phyloP scores from a whole-genome alignment of 305 asterid genomes.

The Coffea humblotiana region DNA sequence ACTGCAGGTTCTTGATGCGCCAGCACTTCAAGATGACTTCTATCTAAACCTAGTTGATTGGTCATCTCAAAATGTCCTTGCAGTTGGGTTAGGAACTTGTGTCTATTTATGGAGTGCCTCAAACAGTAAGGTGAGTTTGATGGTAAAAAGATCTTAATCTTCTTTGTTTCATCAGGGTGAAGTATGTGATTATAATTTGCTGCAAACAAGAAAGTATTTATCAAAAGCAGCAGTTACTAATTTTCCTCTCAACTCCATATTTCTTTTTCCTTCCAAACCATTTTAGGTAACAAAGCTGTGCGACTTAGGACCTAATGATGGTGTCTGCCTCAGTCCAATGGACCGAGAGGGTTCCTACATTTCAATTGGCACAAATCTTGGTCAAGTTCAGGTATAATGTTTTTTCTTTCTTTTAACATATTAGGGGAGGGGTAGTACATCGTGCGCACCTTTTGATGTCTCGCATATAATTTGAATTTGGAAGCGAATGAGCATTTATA shows the following conservation, averaged over 20 bases:
- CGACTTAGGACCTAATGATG: constrained; percentile 87
- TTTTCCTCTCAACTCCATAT: not conserved
- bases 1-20: constrained; percentile 94
- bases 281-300: constrained; percentile 89
- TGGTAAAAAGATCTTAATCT: not conserved
- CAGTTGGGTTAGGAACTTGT: constrained; percentile 95
- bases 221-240: not conserved
- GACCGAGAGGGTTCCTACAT: constrained; percentile 97
- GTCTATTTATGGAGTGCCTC: constrained; percentile 98
- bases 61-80: constrained; percentile 99
- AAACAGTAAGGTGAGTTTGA: constrained; percentile 70
- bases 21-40: constrained; percentile 97
- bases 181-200: not conserved
- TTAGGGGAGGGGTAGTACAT: not conserved
- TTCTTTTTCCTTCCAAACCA: not conserved
- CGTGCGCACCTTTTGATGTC: not conserved
- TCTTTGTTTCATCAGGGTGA: not conserved
- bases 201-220: not conserved
- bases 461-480: not conserved
- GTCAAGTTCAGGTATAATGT: constrained; percentile 81
- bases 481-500: not conserved
- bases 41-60: constrained; percentile 94
- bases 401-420: not conserved
- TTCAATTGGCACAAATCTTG: constrained; percentile 86
- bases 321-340: constrained; percentile 94